Conservation (phyloP, 1,139 yeast genomes). For the Suhomyces terraborum region DNA sequence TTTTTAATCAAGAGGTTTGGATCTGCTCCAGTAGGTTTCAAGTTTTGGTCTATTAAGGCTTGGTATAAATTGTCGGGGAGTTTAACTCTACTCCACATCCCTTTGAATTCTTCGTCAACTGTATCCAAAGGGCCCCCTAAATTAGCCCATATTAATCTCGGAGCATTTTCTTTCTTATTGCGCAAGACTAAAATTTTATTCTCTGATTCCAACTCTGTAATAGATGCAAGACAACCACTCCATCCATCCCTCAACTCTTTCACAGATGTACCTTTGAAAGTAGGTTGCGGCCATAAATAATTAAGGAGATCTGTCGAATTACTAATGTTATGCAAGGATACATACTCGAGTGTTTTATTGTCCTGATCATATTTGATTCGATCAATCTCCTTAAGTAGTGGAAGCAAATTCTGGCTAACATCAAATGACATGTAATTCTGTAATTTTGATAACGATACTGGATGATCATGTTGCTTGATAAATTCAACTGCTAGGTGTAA, state of each 20-base stretch:
- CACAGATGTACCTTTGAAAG: slow-evolving; percentile 85
- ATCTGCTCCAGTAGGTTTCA: slow-evolving; percentile 95
- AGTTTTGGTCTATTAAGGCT: slow-evolving; percentile 74
- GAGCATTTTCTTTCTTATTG: slow-evolving; percentile 89
- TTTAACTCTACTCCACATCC: slow-evolving; percentile 76
- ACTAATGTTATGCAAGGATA: slow-evolving; percentile 85
- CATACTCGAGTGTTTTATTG: slow-evolving; percentile 73
- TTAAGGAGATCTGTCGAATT: slow-evolving; percentile 74
- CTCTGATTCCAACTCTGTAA: slow-evolving; percentile 73
- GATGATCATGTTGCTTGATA: slow-evolving; percentile 66
- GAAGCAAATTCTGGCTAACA: slow-evolving; percentile 55
- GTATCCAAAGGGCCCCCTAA: slow-evolving; percentile 71
- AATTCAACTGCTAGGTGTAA: slow-evolving; percentile 86
- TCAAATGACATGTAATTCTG: slow-evolving; percentile 58
- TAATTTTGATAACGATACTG: slow-evolving; percentile 64
- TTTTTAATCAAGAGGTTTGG: slow-evolving; percentile 82
- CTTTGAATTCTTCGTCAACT: slow-evolving; percentile 80
- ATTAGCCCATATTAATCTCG: slow-evolving; percentile 91
- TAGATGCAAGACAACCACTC: slow-evolving; percentile 84
- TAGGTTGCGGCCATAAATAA: slow-evolving; percentile 76
- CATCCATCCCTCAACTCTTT: slow-evolving; percentile 95
- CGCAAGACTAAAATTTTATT: slow-evolving; percentile 79
- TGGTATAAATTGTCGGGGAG: slow-evolving; percentile 85
- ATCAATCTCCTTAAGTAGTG: slow-evolving; percentile 72
- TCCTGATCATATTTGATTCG: slow-evolving; percentile 66